Evolutionary conservation across 2,329 filamentous ascomycete genomes (phyloP).

Genomic region (Plectosphaerella cucumerina): DNA sequence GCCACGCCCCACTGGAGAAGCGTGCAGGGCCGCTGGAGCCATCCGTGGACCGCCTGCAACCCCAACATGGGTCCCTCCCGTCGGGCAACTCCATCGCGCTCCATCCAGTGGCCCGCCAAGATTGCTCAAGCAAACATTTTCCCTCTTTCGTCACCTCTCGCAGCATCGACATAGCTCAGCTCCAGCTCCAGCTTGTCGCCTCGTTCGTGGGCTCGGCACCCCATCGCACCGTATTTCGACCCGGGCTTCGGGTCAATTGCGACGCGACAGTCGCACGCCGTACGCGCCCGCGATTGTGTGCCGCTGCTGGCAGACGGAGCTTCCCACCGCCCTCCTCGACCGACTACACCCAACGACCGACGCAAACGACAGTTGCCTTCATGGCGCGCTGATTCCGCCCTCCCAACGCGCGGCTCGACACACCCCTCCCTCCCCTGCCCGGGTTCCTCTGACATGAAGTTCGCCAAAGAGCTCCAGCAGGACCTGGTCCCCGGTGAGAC

Average conservation of each 20-base stretch:
- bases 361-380: neutral
- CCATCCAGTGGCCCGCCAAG: neutral
- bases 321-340: neutral
- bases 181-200: neutral
- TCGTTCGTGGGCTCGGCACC: neutral
- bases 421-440: neutral
- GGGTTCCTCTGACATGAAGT: slow-evolving; percentile 50
- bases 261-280: neutral
- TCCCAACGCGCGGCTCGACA: neutral
- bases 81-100: too few species aligned
- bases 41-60: too few species aligned
- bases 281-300: neutral
- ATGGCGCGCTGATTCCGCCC: neutral
- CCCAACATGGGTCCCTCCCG: too few species aligned
- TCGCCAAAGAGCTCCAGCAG: slow-evolving; percentile 75
- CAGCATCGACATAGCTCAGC: neutral
- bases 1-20: too few species aligned
- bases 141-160: neutral
- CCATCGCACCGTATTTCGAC: neutral
- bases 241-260: neutral
- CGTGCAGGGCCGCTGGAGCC: too few species aligned
- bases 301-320: too few species aligned
- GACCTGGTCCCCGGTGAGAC: slow-evolving; percentile 74
- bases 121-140: neutral
- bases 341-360: neutral